Evolutionary conservation across 495 filamentous ascomycete species (phyloP).

Genomic region (Cudoniella acicularis): DNA sequence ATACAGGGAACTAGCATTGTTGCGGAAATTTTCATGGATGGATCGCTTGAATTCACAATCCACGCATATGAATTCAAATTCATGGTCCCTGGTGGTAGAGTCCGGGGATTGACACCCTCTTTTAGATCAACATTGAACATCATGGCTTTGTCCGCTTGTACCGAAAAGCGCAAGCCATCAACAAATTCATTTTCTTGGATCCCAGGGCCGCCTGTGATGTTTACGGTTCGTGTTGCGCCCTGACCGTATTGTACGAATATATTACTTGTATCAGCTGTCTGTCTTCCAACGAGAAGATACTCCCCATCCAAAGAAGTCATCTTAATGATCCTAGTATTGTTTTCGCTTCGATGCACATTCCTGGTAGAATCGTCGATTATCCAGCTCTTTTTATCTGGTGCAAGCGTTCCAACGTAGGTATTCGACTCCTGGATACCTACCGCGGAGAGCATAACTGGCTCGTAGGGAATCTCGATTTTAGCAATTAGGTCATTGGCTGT

Average conservation of each 20-base stretch:
- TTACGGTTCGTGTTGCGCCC: slow-evolving; percentile 16
- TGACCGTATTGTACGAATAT: slow-evolving; percentile 20
- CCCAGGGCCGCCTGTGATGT: slow-evolving; percentile 16
- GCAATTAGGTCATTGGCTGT: slow-evolving; percentile 20
- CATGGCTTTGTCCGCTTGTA: slow-evolving; percentile 7
- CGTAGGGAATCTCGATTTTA: slow-evolving; percentile 23
- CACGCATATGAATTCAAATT: slow-evolving; percentile 20
- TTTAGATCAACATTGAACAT: slow-evolving; percentile 18
- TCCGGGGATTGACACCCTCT: slow-evolving; percentile 15
- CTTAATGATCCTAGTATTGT: slow-evolving; percentile 22
- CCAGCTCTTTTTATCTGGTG: slow-evolving; percentile 16
- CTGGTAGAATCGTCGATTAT: slow-evolving; percentile 10
- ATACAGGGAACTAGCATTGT: slow-evolving; percentile 20
- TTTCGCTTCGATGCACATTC: slow-evolving; percentile 20
- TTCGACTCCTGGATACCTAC: slow-evolving; percentile 18
- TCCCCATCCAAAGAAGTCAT: slow-evolving; percentile 23
- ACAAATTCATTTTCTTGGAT: slow-evolving; percentile 19
- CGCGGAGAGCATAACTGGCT: slow-evolving; percentile 2
- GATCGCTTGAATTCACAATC: slow-evolving; percentile 19
- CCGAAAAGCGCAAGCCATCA: slow-evolving; percentile 18
- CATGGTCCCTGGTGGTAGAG: slow-evolving; percentile 13
- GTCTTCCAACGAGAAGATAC: slow-evolving; percentile 7
- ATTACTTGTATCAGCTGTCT: slow-evolving; percentile 13
- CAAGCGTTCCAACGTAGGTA: slow-evolving; percentile 13
- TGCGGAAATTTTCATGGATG: slow-evolving; percentile 9